Base-by-base conservation (phyloP, 2,329 filamentous ascomycete genomes). In the Hypoxylon sp. region DNA sequence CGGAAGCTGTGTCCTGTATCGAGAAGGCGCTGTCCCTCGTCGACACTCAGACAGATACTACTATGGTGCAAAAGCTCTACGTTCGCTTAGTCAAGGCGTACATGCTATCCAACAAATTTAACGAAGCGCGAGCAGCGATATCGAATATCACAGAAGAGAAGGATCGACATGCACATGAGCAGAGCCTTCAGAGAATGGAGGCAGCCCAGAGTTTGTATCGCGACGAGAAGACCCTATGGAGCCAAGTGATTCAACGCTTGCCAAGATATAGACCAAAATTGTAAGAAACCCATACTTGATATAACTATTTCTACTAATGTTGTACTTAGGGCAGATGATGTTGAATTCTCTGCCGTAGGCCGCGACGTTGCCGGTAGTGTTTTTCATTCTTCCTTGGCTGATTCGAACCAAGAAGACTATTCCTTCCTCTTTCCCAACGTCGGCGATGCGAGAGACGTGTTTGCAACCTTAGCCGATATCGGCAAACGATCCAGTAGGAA, bases 381-480 rank as follows among this genome's bases (percentile, higher is more conserved):
- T 21, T 25, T 32, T 13, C 0, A 21, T 14, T 2, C 19, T 9
- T 13, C 14, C 17, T 55, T 45, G 14, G 13, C 23, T 4, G 36
- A 45, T 1, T 32, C 38, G 25, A 13, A 32, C 3, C 23, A 55
- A 21, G 13, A 32, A 25, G 38, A 55, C 13, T 41, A 30, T 45
- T 51, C 50, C 25, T 61, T 53, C 32, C 59, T 61, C 4, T 38
- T 25, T 25, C n/a, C 50, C 10, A 30, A 55, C 11, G 28, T 25
- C 4, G 49, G 49, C 38, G 41, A 49, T 32, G 59, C n/a, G 19
- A 55, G 41, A 21, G 41, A 55, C 41, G 23, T 49, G 3, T 38
- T 61, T n/a, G 50, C 50, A 30, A 49, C 38, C 23, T 21, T 49
- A 11, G n/a, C n/a, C 17, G 2, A 41, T 28, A 28, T 49, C 5